Percentiles rank a stretch among this genome's conserved stretches.
Evolutionary conservation across 805 yeast species (phyloP).

Genomic region (Metschnikowia cerradonensis): DNA sequence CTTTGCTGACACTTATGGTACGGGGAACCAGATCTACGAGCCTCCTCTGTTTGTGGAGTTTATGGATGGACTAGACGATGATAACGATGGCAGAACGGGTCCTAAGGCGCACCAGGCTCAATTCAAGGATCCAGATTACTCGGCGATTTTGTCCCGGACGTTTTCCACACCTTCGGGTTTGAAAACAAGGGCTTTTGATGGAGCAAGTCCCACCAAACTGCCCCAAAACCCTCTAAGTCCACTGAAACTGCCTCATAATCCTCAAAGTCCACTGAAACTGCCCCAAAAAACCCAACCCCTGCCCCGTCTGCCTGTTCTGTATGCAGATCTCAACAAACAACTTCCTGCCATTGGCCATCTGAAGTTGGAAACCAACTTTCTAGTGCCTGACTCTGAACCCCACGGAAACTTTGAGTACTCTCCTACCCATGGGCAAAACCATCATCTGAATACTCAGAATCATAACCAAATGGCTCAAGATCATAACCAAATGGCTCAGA

Average conservation of each 20-base stretch:
- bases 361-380: neutral
- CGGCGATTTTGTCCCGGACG: constrained; percentile 18
- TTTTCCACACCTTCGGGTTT: constrained; percentile 15
- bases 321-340: constrained; percentile 6
- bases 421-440: too few species aligned
- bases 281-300: neutral
- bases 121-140: constrained; percentile 32
- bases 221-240: neutral
- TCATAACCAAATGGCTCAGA: too few species aligned
- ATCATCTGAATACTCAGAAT: too few species aligned
- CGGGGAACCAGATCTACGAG: constrained; percentile 58
- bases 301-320: neutral
- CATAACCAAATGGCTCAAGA: too few species aligned
- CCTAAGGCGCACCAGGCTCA: constrained; percentile 22
- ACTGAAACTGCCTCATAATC: too few species aligned
- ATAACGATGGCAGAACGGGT: constrained; percentile 6
- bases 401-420: too few species aligned
- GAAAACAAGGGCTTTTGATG: neutral
- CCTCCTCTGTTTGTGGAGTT: constrained; percentile 66
- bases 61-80: constrained; percentile 34
- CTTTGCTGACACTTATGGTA: constrained; percentile 53
- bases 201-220: neutral
- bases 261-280: neutral
- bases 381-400: neutral
- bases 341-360: constrained; percentile 9